Evolutionary conservation across 2,329 filamentous ascomycete species (phyloP).

Genomic region (Fusarium torreyae): DNA sequence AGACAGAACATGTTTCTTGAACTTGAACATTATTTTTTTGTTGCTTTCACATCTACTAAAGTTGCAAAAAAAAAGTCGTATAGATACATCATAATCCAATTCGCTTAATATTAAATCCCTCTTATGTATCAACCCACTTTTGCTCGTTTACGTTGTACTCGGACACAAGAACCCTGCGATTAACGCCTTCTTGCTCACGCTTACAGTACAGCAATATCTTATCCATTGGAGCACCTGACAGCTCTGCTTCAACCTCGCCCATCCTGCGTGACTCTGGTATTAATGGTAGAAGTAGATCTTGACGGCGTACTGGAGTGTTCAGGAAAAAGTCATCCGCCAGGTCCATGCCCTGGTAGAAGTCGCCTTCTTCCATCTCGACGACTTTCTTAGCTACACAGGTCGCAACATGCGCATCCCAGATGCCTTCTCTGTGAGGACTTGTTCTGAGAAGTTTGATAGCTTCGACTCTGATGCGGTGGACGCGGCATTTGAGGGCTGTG

Average conservation of each 20-base stretch:
- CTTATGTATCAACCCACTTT: slow-evolving; percentile 25
- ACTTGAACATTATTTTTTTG: neutral
- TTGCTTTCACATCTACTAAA: neutral
- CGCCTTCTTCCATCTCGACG: slow-evolving; percentile 57
- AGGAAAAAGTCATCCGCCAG: slow-evolving; percentile 30
- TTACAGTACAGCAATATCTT: slow-evolving; percentile 40
- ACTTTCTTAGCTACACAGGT: slow-evolving; percentile 55
- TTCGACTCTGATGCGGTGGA: slow-evolving; percentile 57
- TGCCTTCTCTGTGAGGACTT: slow-evolving; percentile 56
- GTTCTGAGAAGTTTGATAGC: slow-evolving; percentile 54
- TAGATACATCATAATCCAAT: neutral
- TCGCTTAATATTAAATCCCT: neutral
- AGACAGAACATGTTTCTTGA: neutral
- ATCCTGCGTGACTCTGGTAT: slow-evolving; percentile 34
- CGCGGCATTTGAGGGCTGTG: slow-evolving; percentile 63
- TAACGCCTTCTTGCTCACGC: slow-evolving; percentile 10
- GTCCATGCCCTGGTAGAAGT: slow-evolving; percentile 36
- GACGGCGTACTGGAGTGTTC: slow-evolving; percentile 8
- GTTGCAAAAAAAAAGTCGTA: neutral
- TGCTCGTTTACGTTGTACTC: slow-evolving; percentile 31
- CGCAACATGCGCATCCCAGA: slow-evolving; percentile 58
- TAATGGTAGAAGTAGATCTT: slow-evolving; percentile 29
- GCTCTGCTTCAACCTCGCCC: slow-evolving; percentile 40
- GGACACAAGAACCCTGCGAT: slow-evolving; percentile 34
- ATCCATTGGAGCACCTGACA: slow-evolving; percentile 42